phyloP scores from a whole-genome alignment of 192 early-diverging fungal genomes.

The Globomyces pollinis-pini region DNA sequence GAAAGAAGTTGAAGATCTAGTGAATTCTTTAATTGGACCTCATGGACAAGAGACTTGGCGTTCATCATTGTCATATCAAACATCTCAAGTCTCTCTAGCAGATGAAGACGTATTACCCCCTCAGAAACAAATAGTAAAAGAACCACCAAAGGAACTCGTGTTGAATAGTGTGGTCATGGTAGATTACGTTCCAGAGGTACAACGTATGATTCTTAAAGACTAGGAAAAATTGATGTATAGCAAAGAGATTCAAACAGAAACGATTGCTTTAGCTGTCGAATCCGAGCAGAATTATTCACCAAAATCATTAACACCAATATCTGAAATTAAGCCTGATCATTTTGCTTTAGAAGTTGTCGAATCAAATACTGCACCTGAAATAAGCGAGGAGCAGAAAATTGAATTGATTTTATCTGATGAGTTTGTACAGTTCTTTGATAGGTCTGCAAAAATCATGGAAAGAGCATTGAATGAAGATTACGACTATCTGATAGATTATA shows the following conservation, averaged over 20 bases:
- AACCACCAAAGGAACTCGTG: conserved; percentile 43
- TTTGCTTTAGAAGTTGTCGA: background rate
- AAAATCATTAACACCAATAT: conserved; percentile 56
- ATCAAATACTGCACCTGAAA: conserved; percentile 1
- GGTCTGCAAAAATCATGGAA: conserved; percentile 80
- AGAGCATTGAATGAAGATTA: conserved; percentile 79
- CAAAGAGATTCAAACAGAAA: conserved; percentile 65
- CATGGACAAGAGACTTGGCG: background rate
- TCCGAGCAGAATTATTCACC: conserved; percentile 29
- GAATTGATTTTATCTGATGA: conserved; percentile 48
- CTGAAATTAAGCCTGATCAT: background rate
- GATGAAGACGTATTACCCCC: background rate
- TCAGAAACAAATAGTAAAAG: background rate
- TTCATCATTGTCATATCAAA: background rate
- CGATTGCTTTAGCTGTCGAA: conserved; percentile 24
- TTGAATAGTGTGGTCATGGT: conserved; percentile 70
- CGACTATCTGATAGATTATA: conserved; percentile 92
- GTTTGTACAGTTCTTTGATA: conserved; percentile 83
- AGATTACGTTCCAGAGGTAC: conserved; percentile 78
- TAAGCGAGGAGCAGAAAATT: background rate
- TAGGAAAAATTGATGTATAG: conserved; percentile 81
- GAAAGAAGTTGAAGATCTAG: conserved; percentile 79
- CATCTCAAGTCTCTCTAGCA: background rate
- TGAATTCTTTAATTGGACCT: conserved; percentile 76
- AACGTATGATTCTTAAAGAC: too few relatives aligned